Evolutionary conservation across 2,329 filamentous ascomycete species (phyloP).

Genomic region (Rutstroemia sp.): DNA sequence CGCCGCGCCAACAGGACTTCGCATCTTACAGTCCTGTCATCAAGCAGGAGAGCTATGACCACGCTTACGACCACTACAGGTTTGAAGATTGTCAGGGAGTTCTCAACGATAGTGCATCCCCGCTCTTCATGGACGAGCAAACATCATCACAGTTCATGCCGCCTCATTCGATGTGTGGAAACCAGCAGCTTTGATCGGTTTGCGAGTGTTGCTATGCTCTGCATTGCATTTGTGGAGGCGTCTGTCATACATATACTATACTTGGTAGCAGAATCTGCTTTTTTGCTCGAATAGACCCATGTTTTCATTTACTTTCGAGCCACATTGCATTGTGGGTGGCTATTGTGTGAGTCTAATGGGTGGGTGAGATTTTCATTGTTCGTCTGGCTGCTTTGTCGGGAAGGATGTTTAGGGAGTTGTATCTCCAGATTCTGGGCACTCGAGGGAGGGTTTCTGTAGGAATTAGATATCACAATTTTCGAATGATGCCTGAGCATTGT

Average conservation of each 20-base stretch:
- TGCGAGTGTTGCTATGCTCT: background rate
- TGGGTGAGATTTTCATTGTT: background rate
- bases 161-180: constrained; percentile 9
- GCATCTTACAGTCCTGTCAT: constrained; percentile 9
- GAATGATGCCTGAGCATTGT: background rate
- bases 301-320: background rate
- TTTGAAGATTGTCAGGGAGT: constrained; percentile 25
- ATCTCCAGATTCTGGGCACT: too few relatives aligned
- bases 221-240: background rate
- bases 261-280: background rate
- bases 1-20: constrained; percentile 14
- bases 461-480: too few relatives aligned
- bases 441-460: too few relatives aligned
- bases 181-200: constrained; percentile 4
- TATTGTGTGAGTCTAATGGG: background rate
- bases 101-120: constrained; percentile 17
- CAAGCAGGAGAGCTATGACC: constrained; percentile 14
- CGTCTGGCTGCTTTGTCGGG: background rate
- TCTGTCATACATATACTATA: constrained; percentile 2
- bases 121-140: constrained; percentile 21
- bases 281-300: background rate
- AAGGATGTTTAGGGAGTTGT: too few relatives aligned
- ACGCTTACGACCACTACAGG: constrained; percentile 18
- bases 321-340: background rate
- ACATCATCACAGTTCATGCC: constrained; percentile 11